Conservation (phyloP, 192 early-diverging fungal species). For the Podila epigama region DNA sequence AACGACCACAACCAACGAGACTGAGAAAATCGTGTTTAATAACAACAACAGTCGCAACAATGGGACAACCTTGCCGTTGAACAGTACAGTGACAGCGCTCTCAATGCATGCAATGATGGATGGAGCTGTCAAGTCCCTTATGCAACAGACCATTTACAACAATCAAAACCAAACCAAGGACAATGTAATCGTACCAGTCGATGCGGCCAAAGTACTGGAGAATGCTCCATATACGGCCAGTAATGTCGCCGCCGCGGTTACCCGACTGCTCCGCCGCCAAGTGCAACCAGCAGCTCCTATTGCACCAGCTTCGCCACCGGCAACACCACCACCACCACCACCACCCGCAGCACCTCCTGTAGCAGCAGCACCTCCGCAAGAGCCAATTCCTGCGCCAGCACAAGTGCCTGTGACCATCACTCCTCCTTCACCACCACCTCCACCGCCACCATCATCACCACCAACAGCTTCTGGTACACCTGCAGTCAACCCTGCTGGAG, state of each 20-base stretch:
- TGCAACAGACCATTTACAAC: slow-evolving; percentile 2
- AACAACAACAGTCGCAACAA: background rate
- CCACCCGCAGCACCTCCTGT: background rate
- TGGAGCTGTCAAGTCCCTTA: background rate
- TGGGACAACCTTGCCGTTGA: background rate
- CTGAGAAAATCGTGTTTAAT: background rate
- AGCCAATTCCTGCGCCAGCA: background rate
- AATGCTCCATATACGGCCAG: background rate
- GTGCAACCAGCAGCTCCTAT: background rate
- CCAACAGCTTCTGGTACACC: background rate
- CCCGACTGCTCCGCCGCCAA: background rate
- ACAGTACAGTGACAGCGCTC: background rate
- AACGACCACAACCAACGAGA: background rate
- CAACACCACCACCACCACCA: background rate
- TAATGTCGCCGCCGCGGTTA: background rate
- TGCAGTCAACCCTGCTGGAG: background rate
- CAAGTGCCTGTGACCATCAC: background rate
- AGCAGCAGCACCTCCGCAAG: background rate
- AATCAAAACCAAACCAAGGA: background rate
- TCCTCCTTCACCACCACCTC: background rate
- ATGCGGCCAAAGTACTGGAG: background rate
- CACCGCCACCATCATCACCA: background rate
- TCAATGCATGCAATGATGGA: slow-evolving; percentile 16
- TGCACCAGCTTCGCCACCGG: background rate
- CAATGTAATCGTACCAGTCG: background rate